Conservation (phyloP, 441 rosid species). For the Francoa sonchifolia region DNA sequence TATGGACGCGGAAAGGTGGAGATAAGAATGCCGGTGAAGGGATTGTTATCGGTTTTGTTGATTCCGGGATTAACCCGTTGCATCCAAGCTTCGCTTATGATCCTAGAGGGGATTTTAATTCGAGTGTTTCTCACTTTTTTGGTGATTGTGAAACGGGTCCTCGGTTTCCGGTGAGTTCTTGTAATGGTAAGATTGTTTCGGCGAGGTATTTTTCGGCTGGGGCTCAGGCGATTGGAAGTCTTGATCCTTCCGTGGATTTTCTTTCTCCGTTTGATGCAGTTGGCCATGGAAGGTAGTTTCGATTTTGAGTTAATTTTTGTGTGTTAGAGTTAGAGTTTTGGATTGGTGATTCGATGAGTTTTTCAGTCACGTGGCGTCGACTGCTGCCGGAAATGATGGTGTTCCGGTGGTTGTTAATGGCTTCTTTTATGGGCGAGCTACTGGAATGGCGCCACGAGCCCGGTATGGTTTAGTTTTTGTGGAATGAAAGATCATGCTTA, state of each 20-base stretch:
- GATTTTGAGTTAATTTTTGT: no score
- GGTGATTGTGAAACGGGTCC: conserved; percentile 76
- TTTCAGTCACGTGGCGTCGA: conserved; percentile 54
- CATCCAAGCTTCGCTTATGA: conserved; percentile 66
- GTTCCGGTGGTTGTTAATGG: conserved; percentile 49
- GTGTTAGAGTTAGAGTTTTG: no score
- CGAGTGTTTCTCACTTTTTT: conserved; percentile 42
- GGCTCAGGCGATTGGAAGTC: conserved; percentile 45
- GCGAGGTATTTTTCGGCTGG: conserved; percentile 79
- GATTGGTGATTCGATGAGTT: neutral
- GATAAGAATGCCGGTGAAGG: conserved; percentile 53
- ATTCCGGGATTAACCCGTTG: conserved; percentile 62
- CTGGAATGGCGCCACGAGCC: conserved; percentile 63
- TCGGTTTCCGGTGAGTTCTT: conserved; percentile 38
- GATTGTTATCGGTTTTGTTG: conserved; percentile 67
- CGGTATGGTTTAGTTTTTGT: conserved; percentile 23
- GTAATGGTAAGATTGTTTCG: conserved; percentile 71
- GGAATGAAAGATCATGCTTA: no score
- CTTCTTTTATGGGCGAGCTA: conserved; percentile 42
- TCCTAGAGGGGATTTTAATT: conserved; percentile 22
- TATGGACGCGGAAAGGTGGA: conserved; percentile 43
- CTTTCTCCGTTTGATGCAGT: conserved; percentile 72
- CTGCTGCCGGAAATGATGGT: conserved; percentile 50
- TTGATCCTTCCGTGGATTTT: conserved; percentile 51
- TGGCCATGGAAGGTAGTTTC: conserved; percentile 92